These are phyloP conservation scores for Epichloe hybrida DNA, from an alignment of 2,329 filamentous ascomycete genomes.

Conservation along the genomic window DNA sequence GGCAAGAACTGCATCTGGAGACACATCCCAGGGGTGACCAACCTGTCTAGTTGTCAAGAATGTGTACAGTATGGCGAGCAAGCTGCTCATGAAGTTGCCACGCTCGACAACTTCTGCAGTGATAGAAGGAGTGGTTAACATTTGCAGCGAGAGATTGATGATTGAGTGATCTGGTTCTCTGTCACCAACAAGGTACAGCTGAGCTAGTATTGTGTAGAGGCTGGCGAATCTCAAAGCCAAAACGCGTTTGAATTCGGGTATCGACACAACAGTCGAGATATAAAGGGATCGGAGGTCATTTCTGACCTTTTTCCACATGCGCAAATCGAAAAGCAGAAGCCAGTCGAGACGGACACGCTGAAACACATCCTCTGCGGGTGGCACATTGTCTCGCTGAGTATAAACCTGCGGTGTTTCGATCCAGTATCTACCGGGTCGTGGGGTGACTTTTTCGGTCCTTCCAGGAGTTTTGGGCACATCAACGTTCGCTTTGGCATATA, in stretches of 20 bases:
- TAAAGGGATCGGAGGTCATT: constrained; percentile 86
- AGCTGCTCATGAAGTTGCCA: constrained; percentile 87
- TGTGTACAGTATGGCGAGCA: constrained; percentile 94
- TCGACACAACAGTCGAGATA: constrained; percentile 89
- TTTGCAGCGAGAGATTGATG: constrained; percentile 91
- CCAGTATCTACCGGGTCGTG: constrained; percentile 72
- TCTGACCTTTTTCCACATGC: constrained; percentile 92
- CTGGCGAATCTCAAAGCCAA: constrained; percentile 88
- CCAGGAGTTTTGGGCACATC: constrained; percentile 75
- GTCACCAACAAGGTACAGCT: constrained; percentile 91
- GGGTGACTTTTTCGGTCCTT: constrained; percentile 31
- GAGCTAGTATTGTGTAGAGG: constrained; percentile 83
- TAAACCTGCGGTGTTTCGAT: constrained; percentile 64
- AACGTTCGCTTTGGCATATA: constrained; percentile 51
- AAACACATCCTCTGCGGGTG: constrained; percentile 74
- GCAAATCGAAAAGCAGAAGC: constrained; percentile 84
- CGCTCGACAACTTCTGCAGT: constrained; percentile 90
- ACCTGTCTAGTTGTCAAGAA: constrained; percentile 95
- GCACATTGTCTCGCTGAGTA: constrained; percentile 45
- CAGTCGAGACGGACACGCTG: constrained; percentile 84
- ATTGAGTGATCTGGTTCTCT: constrained; percentile 96
- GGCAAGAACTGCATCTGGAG: constrained; percentile 71
- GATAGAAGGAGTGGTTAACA: constrained; percentile 92
- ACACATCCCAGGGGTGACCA: constrained; percentile 80
- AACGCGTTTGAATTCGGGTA: constrained; percentile 91